A percentile compares a stretch with the other conserved stretches of the same genome.
These are phyloP conservation scores for Pyrenophora seminiperda DNA, from an alignment of 2,329 filamentous ascomycete species.

Conservation along the genomic window DNA sequence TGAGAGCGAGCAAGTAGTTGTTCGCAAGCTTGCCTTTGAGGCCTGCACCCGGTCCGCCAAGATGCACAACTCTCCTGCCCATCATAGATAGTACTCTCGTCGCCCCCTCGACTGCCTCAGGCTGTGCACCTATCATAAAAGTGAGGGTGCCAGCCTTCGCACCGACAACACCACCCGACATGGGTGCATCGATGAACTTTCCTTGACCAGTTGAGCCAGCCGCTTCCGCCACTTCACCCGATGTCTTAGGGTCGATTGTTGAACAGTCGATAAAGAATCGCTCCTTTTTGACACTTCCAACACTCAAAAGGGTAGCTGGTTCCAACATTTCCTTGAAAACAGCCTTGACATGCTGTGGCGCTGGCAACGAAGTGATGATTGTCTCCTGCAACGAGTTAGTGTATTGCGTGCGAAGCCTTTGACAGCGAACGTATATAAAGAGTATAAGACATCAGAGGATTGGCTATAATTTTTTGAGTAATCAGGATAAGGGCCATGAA, in stretches of 20 bases:
- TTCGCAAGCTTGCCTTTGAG: slow-evolving; percentile 94
- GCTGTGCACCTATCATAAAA: slow-evolving; percentile 86
- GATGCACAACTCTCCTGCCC: slow-evolving; percentile 84
- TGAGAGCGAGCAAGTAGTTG: slow-evolving; percentile 93
- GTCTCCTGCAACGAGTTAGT: slow-evolving; percentile 66
- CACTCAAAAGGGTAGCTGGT: slow-evolving; percentile 57
- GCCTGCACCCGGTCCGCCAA: slow-evolving; percentile 82
- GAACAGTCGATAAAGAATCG: slow-evolving; percentile 94
- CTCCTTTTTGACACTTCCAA: slow-evolving; percentile 57
- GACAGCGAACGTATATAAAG: slow-evolving; percentile 15
- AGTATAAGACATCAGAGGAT: slow-evolving; percentile 66
- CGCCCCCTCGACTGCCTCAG: slow-evolving; percentile 65
- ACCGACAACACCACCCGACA: slow-evolving; percentile 95
- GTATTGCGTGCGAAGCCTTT: slow-evolving; percentile 2
- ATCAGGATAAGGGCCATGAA: slow-evolving; percentile 64
- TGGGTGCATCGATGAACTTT: slow-evolving; percentile 89
- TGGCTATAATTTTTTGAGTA: slow-evolving; percentile 68
- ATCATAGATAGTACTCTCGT: slow-evolving; percentile 76
- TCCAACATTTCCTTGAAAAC: slow-evolving; percentile 80
- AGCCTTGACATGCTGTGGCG: slow-evolving; percentile 82
- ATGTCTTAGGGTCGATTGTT: slow-evolving; percentile 90
- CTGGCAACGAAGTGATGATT: slow-evolving; percentile 86
- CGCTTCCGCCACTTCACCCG: slow-evolving; percentile 73
- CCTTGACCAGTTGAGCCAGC: slow-evolving; percentile 71
- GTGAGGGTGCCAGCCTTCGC: slow-evolving; percentile 85